phyloP scores from a whole-genome alignment of 2,329 filamentous ascomycete species.

The Parastagonospora avenae region DNA sequence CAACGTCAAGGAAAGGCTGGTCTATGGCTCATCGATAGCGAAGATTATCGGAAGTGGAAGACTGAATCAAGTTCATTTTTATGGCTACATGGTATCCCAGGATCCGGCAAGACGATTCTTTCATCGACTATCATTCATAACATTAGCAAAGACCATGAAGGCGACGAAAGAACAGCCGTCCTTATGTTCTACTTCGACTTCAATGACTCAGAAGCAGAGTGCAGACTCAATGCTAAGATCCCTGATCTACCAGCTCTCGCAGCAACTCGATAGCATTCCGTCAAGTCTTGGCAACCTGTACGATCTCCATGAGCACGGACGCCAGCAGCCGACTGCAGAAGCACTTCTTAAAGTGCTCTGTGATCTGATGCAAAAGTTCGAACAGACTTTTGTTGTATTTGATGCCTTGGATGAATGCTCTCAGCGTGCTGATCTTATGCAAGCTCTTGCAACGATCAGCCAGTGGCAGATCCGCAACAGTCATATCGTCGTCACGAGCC shows the following conservation, averaged over 20 bases:
- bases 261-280: constrained; percentile 15
- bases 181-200: constrained; percentile 39
- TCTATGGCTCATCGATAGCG: constrained; percentile 17
- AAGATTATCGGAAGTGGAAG: constrained; percentile 10
- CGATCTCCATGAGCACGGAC: constrained; percentile 21
- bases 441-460: constrained; percentile 17
- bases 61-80: neutral
- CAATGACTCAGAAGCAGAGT: constrained; percentile 44
- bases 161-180: constrained; percentile 6
- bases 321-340: constrained; percentile 25
- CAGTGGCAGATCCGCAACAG: constrained; percentile 20
- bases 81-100: constrained; percentile 3
- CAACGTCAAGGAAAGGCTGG: constrained; percentile 16
- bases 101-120: constrained; percentile 20
- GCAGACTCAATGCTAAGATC: constrained; percentile 43
- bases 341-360: constrained; percentile 20
- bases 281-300: constrained; percentile 27
- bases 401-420: constrained; percentile 36
- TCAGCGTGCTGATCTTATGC: constrained; percentile 25
- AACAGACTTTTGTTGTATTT: constrained; percentile 17
- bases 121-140: constrained; percentile 27
- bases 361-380: constrained; percentile 29
- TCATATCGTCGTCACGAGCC: constrained; percentile 30
- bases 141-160: constrained; percentile 6
- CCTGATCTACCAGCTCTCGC: constrained; percentile 43